Evolutionary conservation across 352 stramenopile species (phyloP), one percentile per base, ranked within the genome.

Genomic region (Phytophthora crassamura): DNA sequence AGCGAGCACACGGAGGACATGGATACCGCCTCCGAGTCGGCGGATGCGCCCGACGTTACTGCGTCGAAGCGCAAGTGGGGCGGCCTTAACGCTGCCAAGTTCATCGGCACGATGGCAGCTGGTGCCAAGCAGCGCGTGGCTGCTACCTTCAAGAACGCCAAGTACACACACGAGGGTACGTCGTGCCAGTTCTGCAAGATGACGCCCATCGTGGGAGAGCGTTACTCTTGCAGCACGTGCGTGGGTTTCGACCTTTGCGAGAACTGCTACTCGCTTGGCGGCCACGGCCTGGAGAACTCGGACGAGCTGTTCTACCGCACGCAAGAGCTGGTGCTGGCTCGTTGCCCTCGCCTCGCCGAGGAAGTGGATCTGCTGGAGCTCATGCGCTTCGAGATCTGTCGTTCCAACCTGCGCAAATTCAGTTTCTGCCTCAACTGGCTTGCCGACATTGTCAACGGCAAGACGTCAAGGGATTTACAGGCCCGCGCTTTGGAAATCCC

Each of bases 351-450:
- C 7, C 66, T 95, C 7, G 67, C 61, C 1, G 73, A 88, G 15
- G 81, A 93, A 45, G 71, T 89, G 9, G 83, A 93, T 40, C 70
- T 93, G 39, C 63, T 95, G 14, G 87, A 93, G 69, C 75, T 95
- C 18, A 74, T 95, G 63, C 87, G 87, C 18, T 95, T 93, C 55
- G 87, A 95, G 65, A 95, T 95, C 49, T 95, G 87, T 39, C 82
- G 84, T 45, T 90, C 80, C n/a, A 94, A 92, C 38, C 52, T 94
- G 57, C 86, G 86, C 65, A 94, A 94, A 64, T 94, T 93, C 49
- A 90, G 70, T 38, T 94, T 94, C 50, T 90, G 84, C 25, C 74
- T 92, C 57, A 91, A 93, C 53, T 94, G 86, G 86, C 66, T 94
- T 25, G 84, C 84, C 38, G 86, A 94, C 56, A 90, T 94, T 43